A percentile compares a stretch with the other conserved stretches of the same genome.
phyloP scores from a whole-genome alignment of 345 rosid species.

The Leavenworthia alabamica region DNA sequence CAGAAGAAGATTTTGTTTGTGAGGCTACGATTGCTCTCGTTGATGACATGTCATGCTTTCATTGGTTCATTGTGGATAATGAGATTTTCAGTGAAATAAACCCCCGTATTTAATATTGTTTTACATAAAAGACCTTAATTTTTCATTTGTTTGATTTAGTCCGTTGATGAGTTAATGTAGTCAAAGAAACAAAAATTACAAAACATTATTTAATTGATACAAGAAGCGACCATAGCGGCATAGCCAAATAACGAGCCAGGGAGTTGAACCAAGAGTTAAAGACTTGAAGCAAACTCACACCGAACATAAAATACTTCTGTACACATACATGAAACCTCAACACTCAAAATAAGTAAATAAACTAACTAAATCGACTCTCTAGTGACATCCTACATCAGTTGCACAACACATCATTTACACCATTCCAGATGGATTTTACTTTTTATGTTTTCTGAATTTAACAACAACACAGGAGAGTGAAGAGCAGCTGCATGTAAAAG shows the following conservation, averaged over 20 bases:
- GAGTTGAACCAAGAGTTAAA: neutral
- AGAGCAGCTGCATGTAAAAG: constrained; percentile 31
- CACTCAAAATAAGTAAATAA: neutral
- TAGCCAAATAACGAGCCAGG: neutral
- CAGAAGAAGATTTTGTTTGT: constrained; percentile 19
- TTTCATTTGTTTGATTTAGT: neutral
- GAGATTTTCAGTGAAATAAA: constrained; percentile 11
- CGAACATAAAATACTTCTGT: constrained; percentile 1
- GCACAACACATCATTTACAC: constrained; percentile 32
- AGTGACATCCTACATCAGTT: constrained; percentile 9
- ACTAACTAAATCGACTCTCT: constrained; percentile 19
- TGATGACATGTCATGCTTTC: constrained; percentile 21
- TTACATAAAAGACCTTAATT: neutral
- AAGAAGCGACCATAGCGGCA: too few relatives aligned
- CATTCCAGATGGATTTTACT: neutral
- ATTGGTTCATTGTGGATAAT: constrained; percentile 32
- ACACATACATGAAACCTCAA: constrained; percentile 10
- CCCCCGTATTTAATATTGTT: neutral
- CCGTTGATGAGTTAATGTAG: neutral
- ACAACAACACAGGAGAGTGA: constrained; percentile 44
- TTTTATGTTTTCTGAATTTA: constrained; percentile 19
- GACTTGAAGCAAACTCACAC: constrained; percentile 18
- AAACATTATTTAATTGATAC: neutral
- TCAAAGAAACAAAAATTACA: neutral
- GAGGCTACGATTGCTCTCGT: constrained; percentile 27